Base-by-base conservation (phyloP, 176 grass and related monocot genomes). In the Carex parvula region DNA sequence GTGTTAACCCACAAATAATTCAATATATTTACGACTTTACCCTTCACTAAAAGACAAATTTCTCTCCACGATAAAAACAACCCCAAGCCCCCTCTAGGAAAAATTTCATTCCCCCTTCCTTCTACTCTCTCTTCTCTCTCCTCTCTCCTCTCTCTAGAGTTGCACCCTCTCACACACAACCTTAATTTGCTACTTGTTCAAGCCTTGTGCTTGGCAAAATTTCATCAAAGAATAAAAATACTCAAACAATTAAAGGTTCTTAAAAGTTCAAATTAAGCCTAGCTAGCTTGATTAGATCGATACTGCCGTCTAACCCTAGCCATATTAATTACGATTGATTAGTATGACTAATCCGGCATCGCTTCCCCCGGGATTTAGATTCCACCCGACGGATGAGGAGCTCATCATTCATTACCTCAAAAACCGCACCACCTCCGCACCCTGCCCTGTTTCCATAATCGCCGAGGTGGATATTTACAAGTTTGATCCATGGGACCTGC, bases 361-460 rank as follows among this genome's bases (percentile, higher is more conserved):
- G 1, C 80, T 83, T 48, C 80, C 80, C 4, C 80, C 80, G 80
- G 80, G 80, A 32, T 83, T 83, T 30, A 29, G 80, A 32, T 83
- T 83, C 61, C 80, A 83, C 24, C 80, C 80, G 39, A 83, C 80
- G 10, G 80, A 83, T 18, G 80, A 83, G 32, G 80, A 83, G 61
- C 80, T 83, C 57, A 83, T 83, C 16, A 4, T 83, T 83, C 80
- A 83, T 59, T 83, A 83, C 61, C 80, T 83, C 80, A 83, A 83
- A 32, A 83, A 83, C 3, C 80, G 80, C 21, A 39, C 80, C 2
- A 21, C 60, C 33, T 83, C 80, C 14, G 5, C 62, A 22, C 80
- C 61, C 20, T 83, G 80, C 21, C 80, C 80, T 11, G 80, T 66
- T 52, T 68, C 39, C 6, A 66, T 83, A 50, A 83, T 83, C 9